phyloP scores from a whole-genome alignment of 495 filamentous ascomycete species.

The Penicillium flavigenum region DNA sequence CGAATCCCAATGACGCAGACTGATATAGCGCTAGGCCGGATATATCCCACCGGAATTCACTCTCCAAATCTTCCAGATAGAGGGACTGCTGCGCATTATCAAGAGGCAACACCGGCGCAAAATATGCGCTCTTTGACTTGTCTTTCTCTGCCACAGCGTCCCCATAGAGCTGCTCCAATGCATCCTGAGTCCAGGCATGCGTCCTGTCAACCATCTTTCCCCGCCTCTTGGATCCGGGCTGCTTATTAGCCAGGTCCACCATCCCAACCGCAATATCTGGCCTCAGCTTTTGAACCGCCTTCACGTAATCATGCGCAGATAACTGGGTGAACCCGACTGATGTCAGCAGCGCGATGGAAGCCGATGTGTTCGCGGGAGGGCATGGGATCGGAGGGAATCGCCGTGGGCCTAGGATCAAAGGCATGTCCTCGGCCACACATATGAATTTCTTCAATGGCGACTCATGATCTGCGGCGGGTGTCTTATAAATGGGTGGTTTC shows the following conservation, averaged over 20 bases:
- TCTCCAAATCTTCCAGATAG: conserved; percentile 67
- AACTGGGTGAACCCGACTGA: conserved; percentile 77
- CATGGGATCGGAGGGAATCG: conserved; percentile 72
- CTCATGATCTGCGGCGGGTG: conserved; percentile 38
- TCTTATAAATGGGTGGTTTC: conserved; percentile 47
- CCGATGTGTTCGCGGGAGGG: conserved; percentile 69
- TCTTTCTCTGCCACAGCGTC: conserved; percentile 33
- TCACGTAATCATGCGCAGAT: conserved; percentile 63
- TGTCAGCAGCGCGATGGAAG: conserved; percentile 73
- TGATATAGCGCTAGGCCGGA: conserved; percentile 83
- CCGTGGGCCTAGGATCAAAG: conserved; percentile 78
- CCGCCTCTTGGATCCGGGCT: conserved; percentile 65
- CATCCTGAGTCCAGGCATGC: conserved; percentile 62
- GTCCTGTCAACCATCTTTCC: conserved; percentile 86
- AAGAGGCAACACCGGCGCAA: conserved; percentile 80
- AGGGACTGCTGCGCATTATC: conserved; percentile 69
- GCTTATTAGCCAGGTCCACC: conserved; percentile 66
- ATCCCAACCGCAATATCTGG: conserved; percentile 82
- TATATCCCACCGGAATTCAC: conserved; percentile 53
- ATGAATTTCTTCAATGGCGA: conserved; percentile 74
- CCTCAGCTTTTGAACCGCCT: conserved; percentile 57
- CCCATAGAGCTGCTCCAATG: conserved; percentile 53
- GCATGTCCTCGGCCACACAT: conserved; percentile 48
- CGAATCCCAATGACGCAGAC: conserved; percentile 61
- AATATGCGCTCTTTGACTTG: conserved; percentile 51